Base-by-base conservation (phyloP, 257 asterid genomes). In the Anisodus acutangulus region DNA sequence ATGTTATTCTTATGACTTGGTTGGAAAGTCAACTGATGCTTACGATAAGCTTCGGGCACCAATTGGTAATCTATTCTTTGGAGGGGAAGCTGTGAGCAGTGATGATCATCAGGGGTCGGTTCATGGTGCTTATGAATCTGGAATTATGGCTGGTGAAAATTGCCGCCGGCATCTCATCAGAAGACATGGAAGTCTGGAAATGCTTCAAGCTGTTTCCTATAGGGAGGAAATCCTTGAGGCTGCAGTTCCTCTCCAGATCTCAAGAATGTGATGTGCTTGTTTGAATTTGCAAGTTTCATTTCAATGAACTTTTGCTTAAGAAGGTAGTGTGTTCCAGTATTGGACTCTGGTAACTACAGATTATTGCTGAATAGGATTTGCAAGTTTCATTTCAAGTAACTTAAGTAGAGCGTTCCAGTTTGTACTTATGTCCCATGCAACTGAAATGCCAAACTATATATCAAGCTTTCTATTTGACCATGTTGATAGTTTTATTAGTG, bases 71-170 rank as follows among this genome's bases (percentile, higher is more conserved):
- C 91, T 97, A 41, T 95, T 93, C 95, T 97, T 97, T 59, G 99
- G 95, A 62, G 99, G 99, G 9, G 99, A 97, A 90, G 99, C 99
- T 3, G 98, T 89, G 55, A 93, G 99, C 69, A 88, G 86, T 57
- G 98, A 78, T 78, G 82, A 97, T n/a, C 98, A 97, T 86, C 99
- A 95, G 80, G 99, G 99, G 11, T 97, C 99, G 0, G 99, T 95
- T 3, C 99, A 97, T n/a, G 99, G 99, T 19, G 99, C 99, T 9
- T 97, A 97, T 85, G 93, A 98, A 2, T 94, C 99, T 4, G 99
- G 98, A 67, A 83, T 91, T 47, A 88, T 91, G 97, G 99, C 99
- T 4, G 99, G 97, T 13, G 98, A 95, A 54, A 86, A 84, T 26
- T 95, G 98, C 80, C 93, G 91, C 78, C 88, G 86, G 66, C 97